Evolutionary conservation across 1,139 yeast genomes (phyloP).

Genomic region (Saccharomyces pastorianus): DNA sequence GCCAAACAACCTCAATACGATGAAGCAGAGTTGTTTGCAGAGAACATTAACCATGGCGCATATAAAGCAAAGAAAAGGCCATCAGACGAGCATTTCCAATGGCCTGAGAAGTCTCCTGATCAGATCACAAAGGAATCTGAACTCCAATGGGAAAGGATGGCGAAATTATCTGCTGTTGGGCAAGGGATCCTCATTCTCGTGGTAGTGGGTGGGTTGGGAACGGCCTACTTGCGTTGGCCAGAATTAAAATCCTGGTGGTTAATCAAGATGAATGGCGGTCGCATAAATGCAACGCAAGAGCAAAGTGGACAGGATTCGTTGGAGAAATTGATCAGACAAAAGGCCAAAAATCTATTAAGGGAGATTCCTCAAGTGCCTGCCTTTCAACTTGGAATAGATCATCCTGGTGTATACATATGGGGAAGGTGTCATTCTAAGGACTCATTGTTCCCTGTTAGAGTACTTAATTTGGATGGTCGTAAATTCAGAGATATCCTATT

Average conservation of each 20-base stretch:
- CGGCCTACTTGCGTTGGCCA: constrained; percentile 24
- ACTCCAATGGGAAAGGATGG: constrained; percentile 7
- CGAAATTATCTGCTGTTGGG: constrained; percentile 20
- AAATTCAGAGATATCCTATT: constrained; percentile 52
- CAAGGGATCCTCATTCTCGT: constrained; percentile 20
- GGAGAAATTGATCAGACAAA: constrained; percentile 27
- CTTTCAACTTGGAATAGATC: constrained; percentile 1
- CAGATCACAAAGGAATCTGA: constrained; percentile 12
- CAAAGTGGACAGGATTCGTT: neutral
- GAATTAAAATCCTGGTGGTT: constrained; percentile 23
- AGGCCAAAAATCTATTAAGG: constrained; percentile 13
- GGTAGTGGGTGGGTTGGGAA: constrained; percentile 17
- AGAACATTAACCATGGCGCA: constrained; percentile 15
- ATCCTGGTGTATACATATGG: neutral
- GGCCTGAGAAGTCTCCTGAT: neutral
- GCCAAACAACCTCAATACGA: constrained; percentile 24
- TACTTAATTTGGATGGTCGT: constrained; percentile 56
- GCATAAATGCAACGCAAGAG: constrained; percentile 9
- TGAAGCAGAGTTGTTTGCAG: constrained; percentile 28
- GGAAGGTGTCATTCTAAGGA: constrained; percentile 21
- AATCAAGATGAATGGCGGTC: constrained; percentile 12
- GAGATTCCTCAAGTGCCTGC: constrained; percentile 14
- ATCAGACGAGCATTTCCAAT: neutral
- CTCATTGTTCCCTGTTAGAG: constrained; percentile 45
- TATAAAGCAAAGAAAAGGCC: constrained; percentile 20